Evolutionary conservation across 2,329 filamentous ascomycete species (phyloP), one percentile per base, ranked within the genome.

Genomic region (Endoconidiophora laricicola): DNA sequence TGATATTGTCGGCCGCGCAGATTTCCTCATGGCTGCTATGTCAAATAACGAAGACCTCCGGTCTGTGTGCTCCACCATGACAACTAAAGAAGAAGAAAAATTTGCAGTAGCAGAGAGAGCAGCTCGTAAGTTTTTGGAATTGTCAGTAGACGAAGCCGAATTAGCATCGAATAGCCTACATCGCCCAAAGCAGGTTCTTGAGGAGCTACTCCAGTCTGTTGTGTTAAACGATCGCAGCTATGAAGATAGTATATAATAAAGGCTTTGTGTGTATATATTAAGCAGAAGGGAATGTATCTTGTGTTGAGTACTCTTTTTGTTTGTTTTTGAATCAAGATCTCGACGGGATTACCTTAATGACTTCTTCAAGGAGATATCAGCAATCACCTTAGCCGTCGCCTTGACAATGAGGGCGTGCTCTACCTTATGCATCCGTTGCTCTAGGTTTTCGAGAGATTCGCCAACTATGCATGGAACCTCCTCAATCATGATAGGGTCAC

Each of bases 341-440:
- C 12, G 37, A n/a, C 37, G 39, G 24, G 20, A 24, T 47, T 42
- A 48, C 41, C 44, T 45, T 50, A 45, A 41, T 23, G 46, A 46
- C 44, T 53, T 53, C 41, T 53, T 48, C 39, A 40, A 56, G 20
- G 64, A 24, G 42, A 73, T 65, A 54, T 70, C 68, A 29, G 57
- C 56, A 0, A 61, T 66, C 6, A 73, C 66, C 57, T 69, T 64
- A 1, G 67, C 64, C 3, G 82, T 80, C 2, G 85, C 87, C 58
- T 85, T 75, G 24, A 94, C 80, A 58, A 94, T 86, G 56, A 87
- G 65, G 55, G 73, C 70, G 68, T 90, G 86, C 68, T 94, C 88
- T 26, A 79, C 70, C 18, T 65, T 64, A 63, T 94, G 86, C 55
- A 94, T 83, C 60, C 79, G 78, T 58, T 75, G 68, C 64, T 86